Evolutionary conservation across 331 rosid genomes (phyloP).

Genomic region (Malus hybrid): DNA sequence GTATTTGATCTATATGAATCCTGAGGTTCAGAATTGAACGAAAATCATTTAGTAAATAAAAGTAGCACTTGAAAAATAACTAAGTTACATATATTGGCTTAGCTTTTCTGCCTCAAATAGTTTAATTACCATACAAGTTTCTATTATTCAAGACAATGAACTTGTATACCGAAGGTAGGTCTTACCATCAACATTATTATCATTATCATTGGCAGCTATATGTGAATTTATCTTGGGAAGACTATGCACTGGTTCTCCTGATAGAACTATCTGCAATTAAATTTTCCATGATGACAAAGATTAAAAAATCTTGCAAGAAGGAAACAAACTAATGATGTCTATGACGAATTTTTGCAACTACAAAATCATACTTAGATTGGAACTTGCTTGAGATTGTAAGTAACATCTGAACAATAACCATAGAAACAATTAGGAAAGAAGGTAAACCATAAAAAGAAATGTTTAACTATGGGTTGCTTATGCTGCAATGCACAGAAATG

Average conservation of each 20-base stretch:
- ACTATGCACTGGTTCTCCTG: conserved; percentile 53
- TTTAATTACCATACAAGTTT: background rate
- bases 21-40: background rate
- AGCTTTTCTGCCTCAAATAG: background rate
- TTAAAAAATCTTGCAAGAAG: background rate
- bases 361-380: background rate
- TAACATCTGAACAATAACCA: background rate
- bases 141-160: background rate
- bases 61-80: background rate
- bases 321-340: background rate
- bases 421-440: background rate
- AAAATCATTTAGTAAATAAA: background rate
- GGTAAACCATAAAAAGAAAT: background rate
- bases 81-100: background rate
- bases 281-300: background rate
- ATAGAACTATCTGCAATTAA: conserved; percentile 51
- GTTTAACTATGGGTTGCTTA: background rate
- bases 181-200: conserved; percentile 30
- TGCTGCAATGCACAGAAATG: background rate
- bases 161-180: background rate
- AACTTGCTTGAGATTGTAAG: background rate
- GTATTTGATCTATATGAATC: background rate
- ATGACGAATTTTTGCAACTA: background rate
- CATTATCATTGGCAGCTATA: conserved; percentile 29
- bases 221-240: conserved; percentile 33